Percentiles rank a stretch among this genome's conserved stretches.
phyloP scores from a whole-genome alignment of 306 rosid genomes.

The Trifolium repens region DNA sequence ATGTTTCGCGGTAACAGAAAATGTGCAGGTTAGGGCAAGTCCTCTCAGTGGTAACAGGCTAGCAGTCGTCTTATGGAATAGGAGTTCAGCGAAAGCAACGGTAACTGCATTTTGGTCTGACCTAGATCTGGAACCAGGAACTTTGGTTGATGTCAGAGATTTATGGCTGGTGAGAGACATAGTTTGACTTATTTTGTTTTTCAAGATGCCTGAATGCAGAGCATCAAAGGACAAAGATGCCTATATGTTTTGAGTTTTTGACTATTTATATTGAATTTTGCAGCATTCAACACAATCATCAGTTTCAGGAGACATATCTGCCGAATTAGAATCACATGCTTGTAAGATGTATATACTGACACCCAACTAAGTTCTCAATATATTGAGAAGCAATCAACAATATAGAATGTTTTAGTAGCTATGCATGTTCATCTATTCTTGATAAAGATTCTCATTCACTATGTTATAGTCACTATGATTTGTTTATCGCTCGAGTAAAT shows the following conservation, averaged over 20 bases:
- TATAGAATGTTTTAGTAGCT: not conserved
- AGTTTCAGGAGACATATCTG: constrained; percentile 47
- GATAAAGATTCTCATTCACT: not conserved
- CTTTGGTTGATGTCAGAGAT: constrained; percentile 57
- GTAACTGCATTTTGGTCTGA: constrained; percentile 70
- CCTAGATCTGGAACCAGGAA: constrained; percentile 52
- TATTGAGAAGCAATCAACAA: not conserved
- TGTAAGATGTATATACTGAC: constrained; percentile 73
- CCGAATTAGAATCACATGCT: constrained; percentile 62
- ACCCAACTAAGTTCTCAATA: constrained; percentile 37
- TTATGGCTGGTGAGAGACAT: constrained; percentile 68
- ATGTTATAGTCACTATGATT: not conserved
- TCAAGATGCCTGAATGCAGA: not conserved
- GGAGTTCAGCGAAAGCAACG: constrained; percentile 55
- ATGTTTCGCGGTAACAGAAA: not conserved
- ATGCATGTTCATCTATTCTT: not conserved
- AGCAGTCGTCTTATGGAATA: constrained; percentile 71
- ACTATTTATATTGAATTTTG: constrained; percentile 30
- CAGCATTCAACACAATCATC: constrained; percentile 66
- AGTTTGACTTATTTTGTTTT: not conserved
- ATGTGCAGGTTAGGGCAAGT: constrained; percentile 76
- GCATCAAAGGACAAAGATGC: not conserved
- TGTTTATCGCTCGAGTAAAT: not conserved
- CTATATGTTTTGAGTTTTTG: not conserved
- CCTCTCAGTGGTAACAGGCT: constrained; percentile 58